Evolutionary conservation across 1,139 yeast genomes (phyloP), one percentile per base, ranked within the genome.

Genomic region (Candida labiduridarum): DNA sequence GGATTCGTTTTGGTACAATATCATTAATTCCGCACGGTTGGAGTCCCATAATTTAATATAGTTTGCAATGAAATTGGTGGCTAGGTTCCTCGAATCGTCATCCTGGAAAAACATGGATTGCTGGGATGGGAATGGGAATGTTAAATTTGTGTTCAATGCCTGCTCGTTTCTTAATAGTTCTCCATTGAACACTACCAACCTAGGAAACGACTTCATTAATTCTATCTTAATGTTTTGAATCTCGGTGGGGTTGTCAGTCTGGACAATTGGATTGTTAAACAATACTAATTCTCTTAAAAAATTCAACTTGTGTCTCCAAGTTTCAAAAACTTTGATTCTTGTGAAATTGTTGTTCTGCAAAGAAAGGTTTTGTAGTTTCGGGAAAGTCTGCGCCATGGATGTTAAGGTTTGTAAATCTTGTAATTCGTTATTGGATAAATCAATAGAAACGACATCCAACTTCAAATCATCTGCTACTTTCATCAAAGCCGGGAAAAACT

Each of bases 401-500:
- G 88, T 72, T 29, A 92, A 75, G 19, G 80, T 68, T 29, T 81
- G 64, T 43, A 89, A 77, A 60, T 89, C 96, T 39, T 71, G 69
- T 41, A 92, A 68, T 52, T 79, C 79, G 64, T 94, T 94, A 52
- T 76, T 76, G 12, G 96, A 85, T 47, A 94, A 73, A 63, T 88
- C 90, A 15, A 94, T 83, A 53, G 94, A 86, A 36, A 85, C 87
- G 6, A 91, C 88, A 2, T 75, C 75, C 14, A 79, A 56, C 43
- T 78, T 78, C 41, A 74, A 62, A 44, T 78, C 80, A 47, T 75
- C 74, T 1, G 97, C 96, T 16, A 95, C 71, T 64, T 88, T 90
- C 90, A 94, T 84, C 57, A 94, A 72, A 0, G 99, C 99, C 3
- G 92, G 89, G 67, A 94, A 91, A 79, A 92, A 85, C 66, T 92